These are phyloP conservation scores for Aspergillus uvarum DNA, from an alignment of 2,329 filamentous ascomycete species.

Conservation along the genomic window DNA sequence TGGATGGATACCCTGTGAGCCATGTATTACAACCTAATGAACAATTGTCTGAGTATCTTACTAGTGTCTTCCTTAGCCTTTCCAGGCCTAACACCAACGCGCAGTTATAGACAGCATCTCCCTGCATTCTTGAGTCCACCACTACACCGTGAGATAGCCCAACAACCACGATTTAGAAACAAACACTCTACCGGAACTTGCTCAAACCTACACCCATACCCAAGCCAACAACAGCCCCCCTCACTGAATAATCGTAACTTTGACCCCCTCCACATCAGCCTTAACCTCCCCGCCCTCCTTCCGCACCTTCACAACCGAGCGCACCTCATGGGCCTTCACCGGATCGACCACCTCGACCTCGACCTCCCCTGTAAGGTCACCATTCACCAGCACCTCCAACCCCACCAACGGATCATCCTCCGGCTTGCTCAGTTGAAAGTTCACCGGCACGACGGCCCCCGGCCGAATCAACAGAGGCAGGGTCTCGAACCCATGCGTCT, in stretches of 20 bases:
- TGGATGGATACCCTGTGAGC: too few species aligned
- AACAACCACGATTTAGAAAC: too few species aligned
- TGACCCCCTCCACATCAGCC: conserved; percentile 24
- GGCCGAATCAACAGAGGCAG: conserved; percentile 61
- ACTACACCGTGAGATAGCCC: too few species aligned
- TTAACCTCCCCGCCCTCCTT: conserved; percentile 12
- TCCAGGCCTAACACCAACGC: too few species aligned
- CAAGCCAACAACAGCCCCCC: too few species aligned
- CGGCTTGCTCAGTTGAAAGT: conserved; percentile 27
- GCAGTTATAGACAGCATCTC: too few species aligned
- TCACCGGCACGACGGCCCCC: conserved; percentile 30
- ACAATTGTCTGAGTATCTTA: not conserved
- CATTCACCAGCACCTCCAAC: conserved; percentile 34
- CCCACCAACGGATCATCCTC: conserved; percentile 30
- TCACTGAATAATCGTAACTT: conserved; percentile 8
- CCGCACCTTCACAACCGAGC: conserved; percentile 25
- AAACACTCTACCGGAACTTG: too few species aligned
- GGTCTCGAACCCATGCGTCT: conserved; percentile 59
- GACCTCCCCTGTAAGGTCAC: conserved; percentile 14
- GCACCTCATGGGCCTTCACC: conserved; percentile 23
- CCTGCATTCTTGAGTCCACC: too few species aligned
- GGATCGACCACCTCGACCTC: conserved; percentile 30
- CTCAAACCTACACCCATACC: too few species aligned
- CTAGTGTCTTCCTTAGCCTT: not conserved
- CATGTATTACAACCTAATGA: too few species aligned